Conservation (phyloP, 805 yeast species). For the Metschnikowia vanudenii region DNA sequence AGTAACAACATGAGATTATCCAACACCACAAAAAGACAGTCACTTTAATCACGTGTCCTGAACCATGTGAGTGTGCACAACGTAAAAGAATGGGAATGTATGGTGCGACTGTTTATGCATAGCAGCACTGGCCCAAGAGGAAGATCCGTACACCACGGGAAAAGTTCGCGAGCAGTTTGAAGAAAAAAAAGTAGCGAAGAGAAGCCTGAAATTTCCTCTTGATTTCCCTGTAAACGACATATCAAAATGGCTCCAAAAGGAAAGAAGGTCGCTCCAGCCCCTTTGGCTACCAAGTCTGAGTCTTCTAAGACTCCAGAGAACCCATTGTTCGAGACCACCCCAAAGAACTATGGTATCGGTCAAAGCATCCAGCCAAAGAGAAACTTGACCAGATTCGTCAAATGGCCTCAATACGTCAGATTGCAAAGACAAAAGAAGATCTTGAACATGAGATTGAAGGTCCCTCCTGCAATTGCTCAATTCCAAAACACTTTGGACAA, state of each 20-base stretch:
- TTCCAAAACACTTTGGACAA: slow-evolving; percentile 95
- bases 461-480: slow-evolving; percentile 98
- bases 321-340: slow-evolving; percentile 67
- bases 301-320: slow-evolving; percentile 28
- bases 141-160: slow-evolving; percentile 16
- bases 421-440: slow-evolving; percentile 99
- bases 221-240: slow-evolving; percentile 4
- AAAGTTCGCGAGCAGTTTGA: slow-evolving; percentile 8
- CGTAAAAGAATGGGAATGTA: background rate
- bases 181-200: slow-evolving; percentile 8
- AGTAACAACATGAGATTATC: no score
- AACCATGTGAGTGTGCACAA: background rate
- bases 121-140: background rate
- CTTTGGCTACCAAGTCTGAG: slow-evolving; percentile 48
- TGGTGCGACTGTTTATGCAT: background rate
- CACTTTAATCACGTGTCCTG: slow-evolving; percentile 5
- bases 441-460: slow-evolving; percentile 93
- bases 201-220: slow-evolving; percentile 4
- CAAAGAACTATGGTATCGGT: slow-evolving; percentile 95
- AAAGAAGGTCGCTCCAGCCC: slow-evolving; percentile 97
- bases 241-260: slow-evolving; percentile 43
- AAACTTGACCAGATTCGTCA: slow-evolving; percentile 95
- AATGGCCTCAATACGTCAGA: slow-evolving; percentile 99
- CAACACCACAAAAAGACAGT: slow-evolving; percentile 3
- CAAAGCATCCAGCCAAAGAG: slow-evolving; percentile 94